Evolutionary conservation across 2,329 filamentous ascomycete genomes (phyloP).

Genomic region (Claviceps citrina): DNA sequence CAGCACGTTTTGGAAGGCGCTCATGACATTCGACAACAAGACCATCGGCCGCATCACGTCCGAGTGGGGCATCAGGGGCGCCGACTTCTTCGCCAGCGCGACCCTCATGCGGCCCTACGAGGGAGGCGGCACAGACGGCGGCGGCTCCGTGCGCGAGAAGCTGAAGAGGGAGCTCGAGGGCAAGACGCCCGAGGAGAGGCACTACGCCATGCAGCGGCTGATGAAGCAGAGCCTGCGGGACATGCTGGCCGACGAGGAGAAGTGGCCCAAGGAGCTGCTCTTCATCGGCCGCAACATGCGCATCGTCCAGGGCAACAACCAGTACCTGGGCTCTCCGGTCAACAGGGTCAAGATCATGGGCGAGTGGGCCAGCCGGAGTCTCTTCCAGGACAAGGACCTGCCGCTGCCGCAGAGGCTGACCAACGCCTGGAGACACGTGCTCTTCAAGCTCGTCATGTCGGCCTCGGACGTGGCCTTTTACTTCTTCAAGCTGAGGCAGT

Average conservation of each 20-base stretch:
- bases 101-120: constrained; percentile 84
- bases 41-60: constrained; percentile 57
- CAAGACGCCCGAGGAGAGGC: constrained; percentile 51
- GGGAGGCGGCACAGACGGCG: constrained; percentile 72
- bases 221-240: constrained; percentile 55
- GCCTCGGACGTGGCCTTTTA: constrained; percentile 72
- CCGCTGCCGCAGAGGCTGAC: constrained; percentile 44
- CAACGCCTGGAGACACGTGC: constrained; percentile 60
- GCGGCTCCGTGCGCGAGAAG: constrained; percentile 41
- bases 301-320: constrained; percentile 87
- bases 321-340: constrained; percentile 75
- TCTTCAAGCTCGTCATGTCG: constrained; percentile 69
- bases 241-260: constrained; percentile 69
- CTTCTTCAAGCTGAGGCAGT: constrained; percentile 62
- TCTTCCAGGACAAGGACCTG: constrained; percentile 60
- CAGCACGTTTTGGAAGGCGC: constrained; percentile 77
- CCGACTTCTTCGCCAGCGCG: constrained; percentile 81
- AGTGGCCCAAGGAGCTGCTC: constrained; percentile 79
- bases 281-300: constrained; percentile 86
- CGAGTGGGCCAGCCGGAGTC: constrained; percentile 68
- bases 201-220: constrained; percentile 76
- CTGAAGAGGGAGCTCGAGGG: constrained; percentile 50
- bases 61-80: constrained; percentile 75
- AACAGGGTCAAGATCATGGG: constrained; percentile 92
- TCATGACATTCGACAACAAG: constrained; percentile 84